Conservation (phyloP, 345 rosid species). For the Cardamine resedifolia region DNA sequence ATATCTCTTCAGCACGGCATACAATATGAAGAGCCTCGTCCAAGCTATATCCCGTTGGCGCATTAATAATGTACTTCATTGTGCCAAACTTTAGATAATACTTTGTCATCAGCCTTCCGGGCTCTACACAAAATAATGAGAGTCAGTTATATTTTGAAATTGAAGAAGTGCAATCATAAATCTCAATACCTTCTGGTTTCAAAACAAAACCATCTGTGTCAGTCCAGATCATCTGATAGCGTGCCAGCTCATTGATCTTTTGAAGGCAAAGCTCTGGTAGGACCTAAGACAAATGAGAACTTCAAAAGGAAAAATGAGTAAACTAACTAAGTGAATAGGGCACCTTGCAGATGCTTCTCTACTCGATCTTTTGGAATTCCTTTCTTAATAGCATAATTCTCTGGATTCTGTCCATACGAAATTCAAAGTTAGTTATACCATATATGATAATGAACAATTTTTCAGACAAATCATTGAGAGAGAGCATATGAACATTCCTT, state of each 20-base stretch:
- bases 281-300: conserved; percentile 29
- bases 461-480: background rate
- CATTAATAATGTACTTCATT: conserved; percentile 85
- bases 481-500: conserved; percentile 51
- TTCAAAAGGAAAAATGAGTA: conserved; percentile 8
- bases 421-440: conserved; percentile 16
- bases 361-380: conserved; percentile 71
- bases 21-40: conserved; percentile 74
- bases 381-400: conserved; percentile 74
- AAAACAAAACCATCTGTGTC: conserved; percentile 84
- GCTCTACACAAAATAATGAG: conserved; percentile 48
- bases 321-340: conserved; percentile 13
- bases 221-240: conserved; percentile 87
- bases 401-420: conserved; percentile 64
- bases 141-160: conserved; percentile 9
- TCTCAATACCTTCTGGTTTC: conserved; percentile 77
- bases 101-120: conserved; percentile 96
- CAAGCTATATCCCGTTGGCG: conserved; percentile 64
- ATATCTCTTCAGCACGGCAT: conserved; percentile 87
- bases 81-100: conserved; percentile 86
- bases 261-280: conserved; percentile 69
- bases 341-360: conserved; percentile 92
- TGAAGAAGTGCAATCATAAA: conserved; percentile 7
- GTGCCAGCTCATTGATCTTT: conserved; percentile 75
- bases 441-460: background rate